Evolutionary conservation across 225 moss, liverwort and hornwort species (phyloP).

Genomic region (Polytrichum commune): DNA sequence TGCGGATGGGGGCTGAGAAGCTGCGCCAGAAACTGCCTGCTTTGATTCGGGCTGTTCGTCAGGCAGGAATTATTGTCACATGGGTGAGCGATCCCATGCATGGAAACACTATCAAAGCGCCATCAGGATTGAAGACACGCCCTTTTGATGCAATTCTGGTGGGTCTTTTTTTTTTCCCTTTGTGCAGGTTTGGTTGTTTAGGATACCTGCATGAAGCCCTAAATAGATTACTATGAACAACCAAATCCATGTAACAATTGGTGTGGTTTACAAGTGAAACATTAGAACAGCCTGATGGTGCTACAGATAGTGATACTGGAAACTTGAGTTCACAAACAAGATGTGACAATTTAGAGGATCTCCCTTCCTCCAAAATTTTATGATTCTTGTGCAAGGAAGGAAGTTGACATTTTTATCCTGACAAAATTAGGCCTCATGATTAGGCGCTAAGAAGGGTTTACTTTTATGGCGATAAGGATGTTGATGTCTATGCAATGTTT

Average conservation of each 20-base stretch:
- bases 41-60: slow-evolving; percentile 40
- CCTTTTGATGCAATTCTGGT: slow-evolving; percentile 59
- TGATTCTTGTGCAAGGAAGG: no score
- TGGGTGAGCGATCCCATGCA: slow-evolving; percentile 64
- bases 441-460: no score
- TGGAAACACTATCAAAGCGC: slow-evolving; percentile 58
- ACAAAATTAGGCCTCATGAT: no score
- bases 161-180: neutral
- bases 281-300: neutral
- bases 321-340: neutral
- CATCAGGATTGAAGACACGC: slow-evolving; percentile 57
- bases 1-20: slow-evolving; percentile 59
- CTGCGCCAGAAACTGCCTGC: slow-evolving; percentile 39
- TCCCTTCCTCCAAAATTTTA: no score
- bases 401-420: no score
- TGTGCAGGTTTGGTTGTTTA: neutral
- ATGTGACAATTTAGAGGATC: no score
- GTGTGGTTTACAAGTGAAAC: neutral
- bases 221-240: neutral
- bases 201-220: no score
- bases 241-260: no score
- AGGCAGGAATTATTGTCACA: slow-evolving; percentile 45
- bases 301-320: neutral
- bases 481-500: no score
- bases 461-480: no score